Conservation (phyloP, 1,284 basidiomycete genomes). For the Phylloporus gajari region DNA sequence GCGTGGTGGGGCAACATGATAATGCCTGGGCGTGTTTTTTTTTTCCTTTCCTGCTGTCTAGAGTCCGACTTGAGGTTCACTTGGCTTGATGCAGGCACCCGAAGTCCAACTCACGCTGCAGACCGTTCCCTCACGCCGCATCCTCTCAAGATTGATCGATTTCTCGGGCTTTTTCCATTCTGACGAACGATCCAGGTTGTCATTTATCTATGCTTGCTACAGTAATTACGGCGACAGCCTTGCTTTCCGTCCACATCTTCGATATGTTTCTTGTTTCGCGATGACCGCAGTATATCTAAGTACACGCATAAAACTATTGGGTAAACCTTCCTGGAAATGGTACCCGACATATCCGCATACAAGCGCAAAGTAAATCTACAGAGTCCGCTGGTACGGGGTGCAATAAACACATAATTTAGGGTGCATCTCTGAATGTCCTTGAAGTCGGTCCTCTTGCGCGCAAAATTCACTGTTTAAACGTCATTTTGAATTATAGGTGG, state of each 20-base stretch:
- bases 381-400: background rate
- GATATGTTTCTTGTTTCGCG: background rate
- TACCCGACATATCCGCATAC: background rate
- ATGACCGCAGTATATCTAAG: background rate
- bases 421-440: background rate
- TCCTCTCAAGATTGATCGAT: background rate
- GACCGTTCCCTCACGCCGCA: background rate
- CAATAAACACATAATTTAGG: background rate
- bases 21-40: constrained; percentile 74
- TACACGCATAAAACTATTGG: background rate
- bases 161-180: background rate
- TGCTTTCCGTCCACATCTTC: background rate
- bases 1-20: constrained; percentile 81
- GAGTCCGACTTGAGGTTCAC: constrained; percentile 36
- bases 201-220: background rate
- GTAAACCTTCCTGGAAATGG: background rate
- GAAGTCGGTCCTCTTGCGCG: background rate
- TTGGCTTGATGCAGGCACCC: constrained; percentile 38
- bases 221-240: background rate
- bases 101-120: constrained; percentile 42
- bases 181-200: background rate
- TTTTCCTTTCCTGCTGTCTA: background rate
- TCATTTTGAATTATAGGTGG: background rate
- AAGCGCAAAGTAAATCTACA: background rate
- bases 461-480: background rate